Percentiles rank a stretch among this genome's conserved stretches.
These are phyloP conservation scores for Athelia sp. DNA, from an alignment of 1,284 basidiomycete genomes.

Conservation along the genomic window DNA sequence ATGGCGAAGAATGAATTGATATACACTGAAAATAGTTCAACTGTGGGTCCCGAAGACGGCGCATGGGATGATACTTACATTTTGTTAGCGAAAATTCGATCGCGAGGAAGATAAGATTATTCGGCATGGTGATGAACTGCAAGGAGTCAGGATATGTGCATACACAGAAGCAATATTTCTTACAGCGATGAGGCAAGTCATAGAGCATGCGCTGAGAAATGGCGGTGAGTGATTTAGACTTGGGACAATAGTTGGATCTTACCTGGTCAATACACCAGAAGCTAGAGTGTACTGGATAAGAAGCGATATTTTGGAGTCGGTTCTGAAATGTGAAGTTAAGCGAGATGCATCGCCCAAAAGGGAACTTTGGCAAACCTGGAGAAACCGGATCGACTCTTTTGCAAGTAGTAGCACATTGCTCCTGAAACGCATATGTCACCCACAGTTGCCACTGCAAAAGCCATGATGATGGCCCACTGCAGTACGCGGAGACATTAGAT, in stretches of 20 bases:
- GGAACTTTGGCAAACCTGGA: background rate
- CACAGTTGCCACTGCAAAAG: background rate
- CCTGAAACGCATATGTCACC: background rate
- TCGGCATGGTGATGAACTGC: background rate
- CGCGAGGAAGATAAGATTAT: background rate
- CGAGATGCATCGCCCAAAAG: background rate
- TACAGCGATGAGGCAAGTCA: background rate
- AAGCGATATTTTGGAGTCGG: background rate
- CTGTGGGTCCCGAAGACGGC: background rate
- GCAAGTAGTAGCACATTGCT: background rate
- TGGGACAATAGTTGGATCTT: background rate
- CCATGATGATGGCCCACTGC: background rate
- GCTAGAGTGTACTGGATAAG: background rate
- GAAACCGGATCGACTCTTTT: background rate
- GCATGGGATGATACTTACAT: background rate
- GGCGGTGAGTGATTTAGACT: background rate
- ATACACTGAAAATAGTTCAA: background rate
- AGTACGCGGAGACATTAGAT: background rate
- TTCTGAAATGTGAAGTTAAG: background rate
- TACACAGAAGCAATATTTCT: background rate
- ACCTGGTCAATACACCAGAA: constrained; percentile 1
- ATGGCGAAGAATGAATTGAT: constrained; percentile 1
- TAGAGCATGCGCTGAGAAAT: background rate
- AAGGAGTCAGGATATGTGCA: background rate
- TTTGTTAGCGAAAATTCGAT: constrained; percentile 1